Evolutionary conservation across 2,329 filamentous ascomycete species (phyloP).

Genomic region (Botrytis pseudocinerea): DNA sequence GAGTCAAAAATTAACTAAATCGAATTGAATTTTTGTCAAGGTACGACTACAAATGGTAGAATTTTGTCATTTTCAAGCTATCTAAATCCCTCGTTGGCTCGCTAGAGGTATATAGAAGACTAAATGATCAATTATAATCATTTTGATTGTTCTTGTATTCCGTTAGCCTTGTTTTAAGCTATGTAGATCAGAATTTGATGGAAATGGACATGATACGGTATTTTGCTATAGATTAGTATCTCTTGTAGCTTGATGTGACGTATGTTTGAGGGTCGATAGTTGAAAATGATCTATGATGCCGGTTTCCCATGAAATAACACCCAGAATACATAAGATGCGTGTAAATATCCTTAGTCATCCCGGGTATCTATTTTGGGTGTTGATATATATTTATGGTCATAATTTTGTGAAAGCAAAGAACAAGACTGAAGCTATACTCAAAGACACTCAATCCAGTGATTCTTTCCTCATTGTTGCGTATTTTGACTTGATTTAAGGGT

Average conservation of each 20-base stretch:
- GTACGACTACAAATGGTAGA: too few species aligned
- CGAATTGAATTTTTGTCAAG: too few species aligned
- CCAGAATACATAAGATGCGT: rapidly evolving
- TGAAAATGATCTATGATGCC: not conserved
- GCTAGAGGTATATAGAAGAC: too few species aligned
- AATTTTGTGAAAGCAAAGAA: rapidly evolving
- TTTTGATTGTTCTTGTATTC: too few species aligned
- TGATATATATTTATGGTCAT: not conserved
- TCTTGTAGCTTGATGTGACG: not conserved
- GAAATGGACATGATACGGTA: not conserved
- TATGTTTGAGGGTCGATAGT: not conserved
- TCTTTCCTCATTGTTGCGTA: not conserved
- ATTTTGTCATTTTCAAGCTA: too few species aligned
- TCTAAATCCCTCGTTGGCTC: too few species aligned
- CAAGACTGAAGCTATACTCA: not conserved
- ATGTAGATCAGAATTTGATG: not conserved
- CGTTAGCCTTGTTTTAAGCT: too few species aligned
- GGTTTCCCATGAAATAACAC: rapidly evolving
- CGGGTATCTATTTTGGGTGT: not conserved
- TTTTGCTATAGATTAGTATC: not conserved
- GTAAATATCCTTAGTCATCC: not conserved
- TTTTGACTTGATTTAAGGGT: not conserved
- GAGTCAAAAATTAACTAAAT: too few species aligned
- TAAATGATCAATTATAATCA: too few species aligned
- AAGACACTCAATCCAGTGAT: not conserved